Evolutionary conservation across 2,329 filamentous ascomycete species (phyloP).

Genomic region (Epichloe hybrida): DNA sequence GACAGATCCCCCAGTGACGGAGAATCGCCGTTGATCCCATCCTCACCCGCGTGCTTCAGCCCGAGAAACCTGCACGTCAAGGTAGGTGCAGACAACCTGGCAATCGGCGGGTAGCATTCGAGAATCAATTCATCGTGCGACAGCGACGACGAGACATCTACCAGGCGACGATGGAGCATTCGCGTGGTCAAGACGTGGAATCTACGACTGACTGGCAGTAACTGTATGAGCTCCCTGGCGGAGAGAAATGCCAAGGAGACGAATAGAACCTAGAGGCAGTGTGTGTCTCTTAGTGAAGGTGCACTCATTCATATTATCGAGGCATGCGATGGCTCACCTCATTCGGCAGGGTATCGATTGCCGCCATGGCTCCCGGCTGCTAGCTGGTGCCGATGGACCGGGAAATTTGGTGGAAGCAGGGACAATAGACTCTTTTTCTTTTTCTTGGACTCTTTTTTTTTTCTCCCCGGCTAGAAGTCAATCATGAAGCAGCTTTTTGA

Average conservation of each 20-base stretch:
- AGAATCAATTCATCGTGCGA: conserved; percentile 49
- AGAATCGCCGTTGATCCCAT: conserved; percentile 1
- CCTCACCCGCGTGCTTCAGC: conserved; percentile 25
- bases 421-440: too few species aligned
- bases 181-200: conserved; percentile 50
- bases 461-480: too few species aligned
- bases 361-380: neutral
- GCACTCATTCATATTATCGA: too few species aligned
- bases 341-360: neutral
- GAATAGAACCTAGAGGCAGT: neutral
- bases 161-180: conserved; percentile 50
- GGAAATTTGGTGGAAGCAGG: too few species aligned
- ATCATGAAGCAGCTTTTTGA: too few species aligned
- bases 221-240: conserved; percentile 38
- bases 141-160: conserved; percentile 18
- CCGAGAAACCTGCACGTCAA: conserved; percentile 53
- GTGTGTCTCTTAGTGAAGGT: too few species aligned
- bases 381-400: neutral
- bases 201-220: conserved; percentile 46
- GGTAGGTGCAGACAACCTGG: conserved; percentile 53
- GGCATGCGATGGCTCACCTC: neutral
- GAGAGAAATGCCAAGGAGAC: conserved; percentile 29
- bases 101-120: conserved; percentile 64
- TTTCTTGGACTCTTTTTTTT: too few species aligned
- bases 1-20: conserved; percentile 28